These are phyloP conservation scores for Calonectria pseudoturangicola DNA, from an alignment of 2,329 filamentous ascomycete species.

Conservation along the genomic window DNA sequence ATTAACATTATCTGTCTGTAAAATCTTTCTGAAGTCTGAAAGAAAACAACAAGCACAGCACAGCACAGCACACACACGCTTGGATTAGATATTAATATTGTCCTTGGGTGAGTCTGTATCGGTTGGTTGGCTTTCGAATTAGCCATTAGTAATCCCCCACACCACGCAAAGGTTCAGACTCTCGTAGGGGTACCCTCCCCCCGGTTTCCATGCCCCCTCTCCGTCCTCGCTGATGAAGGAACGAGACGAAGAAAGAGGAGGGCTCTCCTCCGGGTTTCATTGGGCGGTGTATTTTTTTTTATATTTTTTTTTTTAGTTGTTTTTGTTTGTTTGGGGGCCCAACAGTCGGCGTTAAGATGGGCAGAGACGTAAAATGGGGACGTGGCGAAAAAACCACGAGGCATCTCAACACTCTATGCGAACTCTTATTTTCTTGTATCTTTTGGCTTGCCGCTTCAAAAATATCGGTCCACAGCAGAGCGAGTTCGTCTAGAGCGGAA, in stretches of 20 bases:
- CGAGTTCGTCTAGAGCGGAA: slow-evolving; percentile 17
- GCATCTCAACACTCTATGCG: slow-evolving; percentile 31
- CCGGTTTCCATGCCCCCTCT: slow-evolving; percentile 15
- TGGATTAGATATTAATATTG: slow-evolving; percentile 2
- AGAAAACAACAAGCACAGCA: not conserved
- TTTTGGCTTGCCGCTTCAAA: too few relatives aligned
- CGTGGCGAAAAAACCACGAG: slow-evolving; percentile 1
- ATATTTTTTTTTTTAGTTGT: slow-evolving; percentile 5
- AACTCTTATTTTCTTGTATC: not conserved
- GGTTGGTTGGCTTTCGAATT: slow-evolving; percentile 41
- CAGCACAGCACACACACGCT: not conserved
- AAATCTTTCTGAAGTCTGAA: not conserved
- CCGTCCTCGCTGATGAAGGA: not conserved
- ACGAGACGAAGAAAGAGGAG: not conserved
- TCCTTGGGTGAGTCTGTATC: slow-evolving; percentile 47
- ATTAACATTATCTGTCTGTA: slow-evolving; percentile 32
- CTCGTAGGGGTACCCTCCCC: slow-evolving; percentile 50
- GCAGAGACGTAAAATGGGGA: slow-evolving; percentile 43
- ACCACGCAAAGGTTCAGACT: slow-evolving; percentile 56
- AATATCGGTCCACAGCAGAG: not conserved
- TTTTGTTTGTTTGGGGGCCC: slow-evolving; percentile 40
- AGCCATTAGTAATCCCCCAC: slow-evolving; percentile 53
- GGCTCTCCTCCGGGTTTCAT: slow-evolving; percentile 39
- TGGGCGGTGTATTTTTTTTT: slow-evolving; percentile 27
- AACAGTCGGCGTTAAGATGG: slow-evolving; percentile 56